Percentiles rank a stretch among this genome's conserved stretches.
phyloP scores from a whole-genome alignment of 805 yeast genomes.

The Kodamaea leandrae region DNA sequence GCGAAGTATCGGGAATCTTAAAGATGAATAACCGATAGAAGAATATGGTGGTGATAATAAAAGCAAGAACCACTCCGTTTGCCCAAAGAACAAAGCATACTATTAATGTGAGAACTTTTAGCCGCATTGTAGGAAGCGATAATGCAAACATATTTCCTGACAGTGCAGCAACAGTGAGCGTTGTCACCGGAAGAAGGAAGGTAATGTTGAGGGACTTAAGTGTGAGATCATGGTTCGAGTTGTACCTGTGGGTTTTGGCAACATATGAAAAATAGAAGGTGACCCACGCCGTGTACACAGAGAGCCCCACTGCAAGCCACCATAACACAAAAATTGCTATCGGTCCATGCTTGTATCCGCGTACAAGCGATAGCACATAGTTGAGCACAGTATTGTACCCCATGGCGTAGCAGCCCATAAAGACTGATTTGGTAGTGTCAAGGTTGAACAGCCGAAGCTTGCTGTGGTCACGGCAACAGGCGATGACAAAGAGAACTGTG shows the following conservation, averaged over 20 bases:
- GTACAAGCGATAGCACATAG: slow-evolving; percentile 48
- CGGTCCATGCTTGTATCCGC: slow-evolving; percentile 36
- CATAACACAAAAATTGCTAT: slow-evolving; percentile 60
- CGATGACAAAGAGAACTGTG: slow-evolving; percentile 41
- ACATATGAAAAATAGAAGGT: slow-evolving; percentile 50
- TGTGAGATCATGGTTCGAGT: slow-evolving; percentile 13
- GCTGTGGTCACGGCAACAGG: slow-evolving; percentile 32
- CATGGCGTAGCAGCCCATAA: slow-evolving; percentile 80
- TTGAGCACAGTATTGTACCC: slow-evolving; percentile 66
- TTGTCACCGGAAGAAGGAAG: slow-evolving; percentile 70
- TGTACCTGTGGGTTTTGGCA: slow-evolving; percentile 28
- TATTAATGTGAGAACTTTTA: slow-evolving; percentile 52
- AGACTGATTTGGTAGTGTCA: slow-evolving; percentile 44
- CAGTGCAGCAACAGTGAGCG: slow-evolving; percentile 74
- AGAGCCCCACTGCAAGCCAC: slow-evolving; percentile 63
- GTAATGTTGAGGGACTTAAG: slow-evolving; percentile 49
- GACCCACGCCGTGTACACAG: slow-evolving; percentile 60
- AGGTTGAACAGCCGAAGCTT: slow-evolving; percentile 13
- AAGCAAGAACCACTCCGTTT: slow-evolving; percentile 64
- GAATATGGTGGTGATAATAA: slow-evolving; percentile 50
- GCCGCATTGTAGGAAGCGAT: slow-evolving; percentile 39
- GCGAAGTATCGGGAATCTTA: slow-evolving; percentile 55
- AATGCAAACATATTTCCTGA: slow-evolving; percentile 56
- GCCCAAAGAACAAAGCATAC: slow-evolving; percentile 63
- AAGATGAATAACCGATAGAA: slow-evolving; percentile 56